Evolutionary conservation across 345 rosid species (phyloP).

Genomic region (Gossypium thurberi): DNA sequence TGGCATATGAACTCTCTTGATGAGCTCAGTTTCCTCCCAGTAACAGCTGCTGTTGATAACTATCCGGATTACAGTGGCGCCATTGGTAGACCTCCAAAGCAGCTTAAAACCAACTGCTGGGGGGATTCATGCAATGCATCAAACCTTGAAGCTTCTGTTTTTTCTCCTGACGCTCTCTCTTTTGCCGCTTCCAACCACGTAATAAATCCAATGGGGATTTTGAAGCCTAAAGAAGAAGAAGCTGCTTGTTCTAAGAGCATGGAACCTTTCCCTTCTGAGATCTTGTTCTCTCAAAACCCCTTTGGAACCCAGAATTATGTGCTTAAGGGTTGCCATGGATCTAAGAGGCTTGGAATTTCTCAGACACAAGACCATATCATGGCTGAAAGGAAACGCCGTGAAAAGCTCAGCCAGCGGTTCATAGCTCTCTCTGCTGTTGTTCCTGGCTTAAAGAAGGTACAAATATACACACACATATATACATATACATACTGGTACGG

Average conservation of each 20-base stretch:
- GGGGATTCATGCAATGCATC: conserved; percentile 20
- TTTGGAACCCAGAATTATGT: conserved; percentile 28
- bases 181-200: not conserved
- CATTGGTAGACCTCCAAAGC: conserved; percentile 34
- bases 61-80: not conserved
- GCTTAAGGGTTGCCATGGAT: conserved; percentile 27
- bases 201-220: not conserved
- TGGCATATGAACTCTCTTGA: conserved; percentile 46
- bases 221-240: conserved; percentile 50
- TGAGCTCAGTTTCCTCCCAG: conserved; percentile 29
- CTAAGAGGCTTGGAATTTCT: conserved; percentile 29
- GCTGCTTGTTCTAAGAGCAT: conserved; percentile 5
- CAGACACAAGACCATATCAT: conserved; percentile 54
- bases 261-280: not conserved
- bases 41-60: conserved; percentile 27
- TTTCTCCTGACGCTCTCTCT: conserved; percentile 22
- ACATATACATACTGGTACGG: not conserved
- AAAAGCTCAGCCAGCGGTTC: conserved; percentile 60
- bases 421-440: conserved; percentile 58
- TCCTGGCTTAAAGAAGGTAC: conserved; percentile 69
- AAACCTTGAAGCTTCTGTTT: conserved; percentile 21
- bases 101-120: conserved; percentile 33
- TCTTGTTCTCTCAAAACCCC: conserved; percentile 13
- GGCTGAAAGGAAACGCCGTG: conserved; percentile 64
- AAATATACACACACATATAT: not conserved